phyloP scores from a whole-genome alignment of 164 flowering plant genomes.

The Macadamia tetraphylla region DNA sequence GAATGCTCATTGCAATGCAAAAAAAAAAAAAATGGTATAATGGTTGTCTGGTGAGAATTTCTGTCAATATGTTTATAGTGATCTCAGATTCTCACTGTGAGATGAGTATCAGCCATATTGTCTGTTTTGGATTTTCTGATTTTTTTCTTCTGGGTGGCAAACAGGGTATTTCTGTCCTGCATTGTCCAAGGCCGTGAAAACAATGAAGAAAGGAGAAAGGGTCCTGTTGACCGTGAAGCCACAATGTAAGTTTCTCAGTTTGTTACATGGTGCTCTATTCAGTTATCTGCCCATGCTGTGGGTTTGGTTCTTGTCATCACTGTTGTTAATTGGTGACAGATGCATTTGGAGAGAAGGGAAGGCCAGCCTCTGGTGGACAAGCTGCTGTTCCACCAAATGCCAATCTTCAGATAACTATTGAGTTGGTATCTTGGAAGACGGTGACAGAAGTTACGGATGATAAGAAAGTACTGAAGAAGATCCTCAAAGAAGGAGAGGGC shows the following conservation, averaged over 20 bases:
- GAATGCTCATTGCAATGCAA: too few species aligned
- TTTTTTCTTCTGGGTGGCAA: background rate
- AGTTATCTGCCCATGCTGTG: too few species aligned
- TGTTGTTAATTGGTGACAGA: conserved; percentile 31
- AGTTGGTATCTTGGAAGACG: conserved; percentile 86
- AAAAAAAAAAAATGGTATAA: too few species aligned
- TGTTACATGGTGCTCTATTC: too few species aligned
- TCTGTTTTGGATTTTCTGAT: background rate
- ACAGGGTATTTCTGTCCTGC: conserved; percentile 87
- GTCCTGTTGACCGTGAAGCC: conserved; percentile 78
- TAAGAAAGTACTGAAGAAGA: conserved; percentile 81
- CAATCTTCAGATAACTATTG: conserved; percentile 47
- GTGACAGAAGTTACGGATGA: conserved; percentile 78
- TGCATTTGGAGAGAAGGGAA: conserved; percentile 89
- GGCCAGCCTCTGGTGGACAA: conserved; percentile 48
- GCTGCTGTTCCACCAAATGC: conserved; percentile 81
- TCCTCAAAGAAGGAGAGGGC: conserved; percentile 89
- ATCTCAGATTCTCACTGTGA: too few species aligned
- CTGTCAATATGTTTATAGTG: background rate
- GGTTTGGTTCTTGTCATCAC: background rate
- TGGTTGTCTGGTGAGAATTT: too few species aligned
- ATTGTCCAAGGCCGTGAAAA: conserved; percentile 70
- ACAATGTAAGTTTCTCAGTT: conserved; percentile 53
- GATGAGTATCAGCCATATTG: background rate
- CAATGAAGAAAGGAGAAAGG: conserved; percentile 94